Evolutionary conservation across 495 filamentous ascomycete genomes (phyloP).

Genomic region (Tuber borchii): DNA sequence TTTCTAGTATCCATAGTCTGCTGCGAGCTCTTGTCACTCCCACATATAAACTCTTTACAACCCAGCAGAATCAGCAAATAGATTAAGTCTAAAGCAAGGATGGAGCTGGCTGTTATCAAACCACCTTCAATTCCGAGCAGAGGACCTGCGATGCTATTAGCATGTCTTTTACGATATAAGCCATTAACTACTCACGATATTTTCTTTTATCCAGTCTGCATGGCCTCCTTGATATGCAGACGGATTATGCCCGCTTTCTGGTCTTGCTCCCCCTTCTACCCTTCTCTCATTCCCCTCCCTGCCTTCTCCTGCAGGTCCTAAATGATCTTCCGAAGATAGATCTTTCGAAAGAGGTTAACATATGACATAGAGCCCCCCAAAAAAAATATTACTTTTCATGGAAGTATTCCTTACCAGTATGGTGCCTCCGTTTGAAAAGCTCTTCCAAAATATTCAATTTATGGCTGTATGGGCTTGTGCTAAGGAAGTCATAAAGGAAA

Average conservation of each 20-base stretch:
- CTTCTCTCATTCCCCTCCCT: too few relatives aligned
- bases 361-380: neutral
- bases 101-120: neutral
- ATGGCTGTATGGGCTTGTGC: too few relatives aligned
- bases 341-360: slow-evolving; percentile 3
- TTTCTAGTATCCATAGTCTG: too few relatives aligned
- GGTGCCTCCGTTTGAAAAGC: neutral
- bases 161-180: neutral
- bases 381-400: neutral
- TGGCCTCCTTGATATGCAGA: neutral
- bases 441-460: too few relatives aligned
- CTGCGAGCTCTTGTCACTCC: too few relatives aligned
- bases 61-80: too few relatives aligned
- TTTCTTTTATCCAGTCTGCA: slow-evolving; percentile 1
- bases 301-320: neutral
- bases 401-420: neutral
- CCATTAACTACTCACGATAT: slow-evolving; percentile 9
- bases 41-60: too few relatives aligned
- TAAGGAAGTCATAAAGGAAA: too few relatives aligned
- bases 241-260: neutral
- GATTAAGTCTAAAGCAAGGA: too few relatives aligned
- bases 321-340: neutral
- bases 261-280: too few relatives aligned
- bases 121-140: slow-evolving; percentile 27
- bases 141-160: slow-evolving; percentile 5